Percentiles rank a stretch among this genome's conserved stretches.
Conservation (phyloP, 768 basidiomycete genomes). For the Rhizopogon vesiculosus region DNA sequence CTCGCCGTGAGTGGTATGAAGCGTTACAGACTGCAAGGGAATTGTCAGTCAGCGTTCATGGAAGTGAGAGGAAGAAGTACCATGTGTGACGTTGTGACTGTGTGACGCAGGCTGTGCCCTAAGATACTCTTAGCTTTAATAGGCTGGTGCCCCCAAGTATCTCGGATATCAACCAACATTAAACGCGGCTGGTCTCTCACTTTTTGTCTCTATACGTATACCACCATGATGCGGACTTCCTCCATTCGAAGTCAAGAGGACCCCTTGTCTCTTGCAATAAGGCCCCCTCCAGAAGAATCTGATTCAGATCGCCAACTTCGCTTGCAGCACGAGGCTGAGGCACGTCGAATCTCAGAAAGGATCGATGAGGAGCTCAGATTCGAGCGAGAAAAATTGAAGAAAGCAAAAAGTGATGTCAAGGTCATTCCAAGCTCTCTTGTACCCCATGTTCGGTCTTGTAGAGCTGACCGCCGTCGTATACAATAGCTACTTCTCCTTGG, state of each 20-base stretch:
- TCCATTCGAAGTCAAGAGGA: constrained; percentile 75
- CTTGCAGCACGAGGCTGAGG: constrained; percentile 64
- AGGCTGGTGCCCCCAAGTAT: not conserved
- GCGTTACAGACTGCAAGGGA: constrained; percentile 74
- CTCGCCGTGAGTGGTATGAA: constrained; percentile 93
- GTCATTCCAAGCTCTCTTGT: constrained; percentile 27
- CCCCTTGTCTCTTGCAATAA: constrained; percentile 63
- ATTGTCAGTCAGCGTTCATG: constrained; percentile 12
- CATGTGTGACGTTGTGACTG: constrained; percentile 13
- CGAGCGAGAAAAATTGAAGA: constrained; percentile 63
- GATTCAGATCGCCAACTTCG: constrained; percentile 58
- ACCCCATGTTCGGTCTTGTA: not conserved
- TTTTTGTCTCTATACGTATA: constrained; percentile 28
- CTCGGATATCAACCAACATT: not conserved
- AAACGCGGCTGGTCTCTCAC: constrained; percentile 14
- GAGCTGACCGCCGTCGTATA: constrained; percentile 15
- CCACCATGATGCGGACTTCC: constrained; percentile 57
- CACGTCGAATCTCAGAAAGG: constrained; percentile 69
- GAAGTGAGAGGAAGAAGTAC: constrained; percentile 17
- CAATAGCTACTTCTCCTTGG: constrained; percentile 66
- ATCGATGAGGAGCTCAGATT: constrained; percentile 77
- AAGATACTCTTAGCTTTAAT: constrained; percentile 14
- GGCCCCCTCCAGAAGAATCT: constrained; percentile 63
- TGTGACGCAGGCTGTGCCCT: constrained; percentile 10
- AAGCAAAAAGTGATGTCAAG: constrained; percentile 72